These are phyloP conservation scores for Entelexis sorbosivorans DNA, from an alignment of 1,139 yeast genomes.

Conservation along the genomic window DNA sequence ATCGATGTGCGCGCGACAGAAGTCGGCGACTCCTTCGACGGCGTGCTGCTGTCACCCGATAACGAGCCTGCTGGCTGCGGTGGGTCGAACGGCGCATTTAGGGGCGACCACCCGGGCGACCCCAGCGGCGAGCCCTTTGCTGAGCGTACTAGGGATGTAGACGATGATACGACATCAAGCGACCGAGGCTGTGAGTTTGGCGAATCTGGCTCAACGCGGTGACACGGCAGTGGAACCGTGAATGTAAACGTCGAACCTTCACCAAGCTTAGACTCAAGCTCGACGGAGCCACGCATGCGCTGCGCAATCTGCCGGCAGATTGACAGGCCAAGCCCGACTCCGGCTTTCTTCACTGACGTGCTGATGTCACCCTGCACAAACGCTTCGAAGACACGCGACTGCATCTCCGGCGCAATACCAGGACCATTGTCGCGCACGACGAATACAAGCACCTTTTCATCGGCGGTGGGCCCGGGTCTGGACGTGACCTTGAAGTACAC, in stretches of 20 bases:
- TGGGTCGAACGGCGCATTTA: not conserved
- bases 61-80: not conserved
- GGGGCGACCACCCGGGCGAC: not conserved
- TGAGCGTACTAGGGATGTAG: not conserved
- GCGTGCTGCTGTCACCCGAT: not conserved
- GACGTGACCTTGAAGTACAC: slow-evolving; percentile 46
- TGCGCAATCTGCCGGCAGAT: slow-evolving; percentile 85
- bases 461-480: not conserved
- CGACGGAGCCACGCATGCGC: slow-evolving; percentile 62
- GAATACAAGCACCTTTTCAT: slow-evolving; percentile 30
- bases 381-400: slow-evolving; percentile 84
- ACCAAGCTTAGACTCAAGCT: slow-evolving; percentile 58
- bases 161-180: slow-evolving; percentile 6
- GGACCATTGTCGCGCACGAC: slow-evolving; percentile 88
- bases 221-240: slow-evolving; percentile 43
- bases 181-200: slow-evolving; percentile 2
- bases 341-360: slow-evolving; percentile 81
- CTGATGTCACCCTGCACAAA: slow-evolving; percentile 97
- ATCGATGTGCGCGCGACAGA: not conserved
- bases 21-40: not conserved
- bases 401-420: slow-evolving; percentile 75
- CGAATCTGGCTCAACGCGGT: slow-evolving; percentile 2
- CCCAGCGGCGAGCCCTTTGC: not conserved
- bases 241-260: slow-evolving; percentile 74
- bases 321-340: slow-evolving; percentile 89